Base-by-base conservation (phyloP, 2,329 filamentous ascomycete genomes). In the Botrytis cinerea region DNA sequence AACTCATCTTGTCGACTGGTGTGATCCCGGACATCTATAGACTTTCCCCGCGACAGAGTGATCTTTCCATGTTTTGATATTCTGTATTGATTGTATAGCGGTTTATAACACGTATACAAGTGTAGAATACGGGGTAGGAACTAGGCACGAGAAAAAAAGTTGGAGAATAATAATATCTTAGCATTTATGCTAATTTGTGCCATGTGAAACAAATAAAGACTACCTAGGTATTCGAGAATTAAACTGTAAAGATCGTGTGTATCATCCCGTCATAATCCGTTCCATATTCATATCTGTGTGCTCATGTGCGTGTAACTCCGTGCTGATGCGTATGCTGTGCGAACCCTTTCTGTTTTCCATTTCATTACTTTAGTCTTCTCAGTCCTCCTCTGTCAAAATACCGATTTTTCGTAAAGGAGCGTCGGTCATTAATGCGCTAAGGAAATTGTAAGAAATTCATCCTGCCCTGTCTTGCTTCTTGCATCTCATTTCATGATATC, bases 361-460 rank as follows among this genome's bases (percentile, higher is more conserved):
- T 38, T 2, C 18, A 28, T 63, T 10, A 7, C 48, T 51, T 43
- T 12, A 43, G 40, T 51, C 25, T n/a, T n/a, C 48, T n/a, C 48
- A n/a, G 10, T 25, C 4, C 25, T 51, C 10, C 35, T 51, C 10
- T 51, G 48, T 54, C n/a, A 12, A 1, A 54, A 25, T 7, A 4
- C n/a, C 14, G 35, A 60, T 9, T 9, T 60, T 3, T 20, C 46
- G 67, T 70, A 70, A 70, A 70, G 20, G 67, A 60, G 38, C 20
- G 51, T 70, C 7, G 18, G 22, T 25, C 32, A 35, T 22, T 45
- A 18, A 69, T 20, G n/a, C 28, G 22, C 43, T 28, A 22, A 28
- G 1, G 16, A 70, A 43, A 60, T 28, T 38, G 16, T 38, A 25
- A 18, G 4, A 57, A 32, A 16, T 18, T 20, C 2, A 40, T 14